Base-by-base conservation (phyloP, 1,284 basidiomycete species). In the Takashimella koratensis region DNA sequence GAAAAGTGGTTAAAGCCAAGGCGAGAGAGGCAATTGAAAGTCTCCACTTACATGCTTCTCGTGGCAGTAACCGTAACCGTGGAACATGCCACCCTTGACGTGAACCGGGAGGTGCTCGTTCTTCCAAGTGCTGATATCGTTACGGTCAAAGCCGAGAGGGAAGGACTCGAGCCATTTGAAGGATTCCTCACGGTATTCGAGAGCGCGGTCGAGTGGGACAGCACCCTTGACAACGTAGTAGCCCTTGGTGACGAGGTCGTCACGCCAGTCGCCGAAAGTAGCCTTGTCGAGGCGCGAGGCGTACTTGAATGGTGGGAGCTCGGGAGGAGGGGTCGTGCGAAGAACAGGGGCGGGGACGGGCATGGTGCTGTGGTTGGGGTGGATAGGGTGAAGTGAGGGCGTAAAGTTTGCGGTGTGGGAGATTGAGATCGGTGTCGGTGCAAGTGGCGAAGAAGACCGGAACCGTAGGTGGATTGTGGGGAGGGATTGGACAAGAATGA, bases 81-180 rank as follows among this genome's bases (percentile, higher is more conserved):
- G 30, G 30, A 36, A 36, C 30, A 36, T 36, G 16, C 30, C 30
- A 36, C 30, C 30, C 23, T 63, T 55, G 39, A 52, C 47, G 43
- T 63, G 60, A 4, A 62, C 50, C 0, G 70, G 70, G 16, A 73
- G 27, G 49, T 62, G 46, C 27, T 65, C 59, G 30, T 62, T 60
- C 16, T 39, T 53, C 44, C 54, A 67, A 1, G 71, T 74, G 6
- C 30, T 44, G 0, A 54, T 53, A 45, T 74, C 66, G 44, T 65
- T 50, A 10, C 66, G 52, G 20, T 70, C 47, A 49, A 68, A 74
- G 20, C 71, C 71, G 2, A 65, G 52, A 1, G 54, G 52, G 49
- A 67, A 70, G 30, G 49, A 52, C 47, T 70, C 68, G 26, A 73
- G 54, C 68, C 69, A 74, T 20, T 62, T 49, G 52, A 65, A 66